Base-by-base conservation (phyloP, 495 filamentous ascomycete species). In the Aspergillus mulundensis region DNA sequence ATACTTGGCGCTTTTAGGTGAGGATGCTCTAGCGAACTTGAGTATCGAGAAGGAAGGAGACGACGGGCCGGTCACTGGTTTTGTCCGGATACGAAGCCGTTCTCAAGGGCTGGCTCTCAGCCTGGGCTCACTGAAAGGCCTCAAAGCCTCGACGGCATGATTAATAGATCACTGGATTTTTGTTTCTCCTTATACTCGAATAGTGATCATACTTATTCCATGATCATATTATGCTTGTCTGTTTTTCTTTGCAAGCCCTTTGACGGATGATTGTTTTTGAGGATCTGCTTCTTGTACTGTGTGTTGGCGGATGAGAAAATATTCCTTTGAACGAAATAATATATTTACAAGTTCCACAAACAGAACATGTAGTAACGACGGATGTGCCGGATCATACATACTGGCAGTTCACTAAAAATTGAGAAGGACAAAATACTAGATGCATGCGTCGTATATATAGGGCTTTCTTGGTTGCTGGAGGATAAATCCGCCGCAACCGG, bases 11-110 rank as follows among this genome's bases (percentile, higher is more conserved):
- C 28, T 46, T 60, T 47, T 63, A 99, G 95, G 95, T 61, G 95
- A 99, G 90, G 95, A 99, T 77, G 95, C 95, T 42, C 76, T 99
- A 57, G 95, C 95, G 57, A 99, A 99, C 68, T 66, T 99, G 73
- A 96, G 91, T 66, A 96, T 99, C 63, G 95, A 99, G 68, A 94
- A 96, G 75, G 91, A 97, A 70, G 91, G 91, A 48, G 91, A 96
- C 11, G 87, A 95, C 66, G 94, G 95, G 24, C 91, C 91, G 6
- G 88, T 99, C 58, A 97, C 94, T 24, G 95, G 95, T n/a, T 99
- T 99, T 70, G 90, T 99, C 50, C 88, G 95, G 63, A 99, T 99
- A 80, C 85, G 95, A 73, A 96, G 91, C 79, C 88, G 95, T 63
- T 96, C 91, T 5, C 95, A 99, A 76, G 95, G 94, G 47, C 79